These are phyloP conservation scores for Kalanchoe fedtschenkoi DNA, from an alignment of 164 flowering plant genomes.

Conservation along the genomic window DNA sequence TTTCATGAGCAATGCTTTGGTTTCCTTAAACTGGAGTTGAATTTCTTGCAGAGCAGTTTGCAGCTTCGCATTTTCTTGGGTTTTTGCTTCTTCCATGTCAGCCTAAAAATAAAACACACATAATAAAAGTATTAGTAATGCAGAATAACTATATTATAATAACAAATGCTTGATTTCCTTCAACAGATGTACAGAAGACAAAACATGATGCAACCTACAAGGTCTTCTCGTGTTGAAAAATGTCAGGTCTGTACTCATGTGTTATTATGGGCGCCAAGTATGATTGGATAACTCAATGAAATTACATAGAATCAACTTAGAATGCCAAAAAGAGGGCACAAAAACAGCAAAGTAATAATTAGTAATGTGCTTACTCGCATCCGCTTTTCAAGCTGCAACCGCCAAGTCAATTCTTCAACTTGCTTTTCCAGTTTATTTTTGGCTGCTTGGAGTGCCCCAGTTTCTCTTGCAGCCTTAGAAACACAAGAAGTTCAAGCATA, in stretches of 20 bases:
- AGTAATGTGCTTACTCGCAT: slow-evolving; percentile 52
- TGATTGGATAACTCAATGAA: not conserved
- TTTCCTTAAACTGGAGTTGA: slow-evolving; percentile 68
- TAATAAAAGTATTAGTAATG: not conserved
- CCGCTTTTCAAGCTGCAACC: slow-evolving; percentile 84
- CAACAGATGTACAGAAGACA: too few species aligned
- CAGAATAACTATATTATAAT: not conserved
- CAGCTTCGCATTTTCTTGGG: slow-evolving; percentile 74
- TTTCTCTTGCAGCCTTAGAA: slow-evolving; percentile 80
- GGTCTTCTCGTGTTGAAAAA: too few species aligned
- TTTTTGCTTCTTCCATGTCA: slow-evolving; percentile 84
- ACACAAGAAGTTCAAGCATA: not conserved
- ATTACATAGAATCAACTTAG: not conserved
- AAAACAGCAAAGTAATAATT: not conserved
- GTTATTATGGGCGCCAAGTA: not conserved
- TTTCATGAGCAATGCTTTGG: slow-evolving; percentile 50
- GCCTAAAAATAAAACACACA: slow-evolving; percentile 23
- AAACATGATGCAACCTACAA: too few species aligned
- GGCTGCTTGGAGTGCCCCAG: slow-evolving; percentile 98
- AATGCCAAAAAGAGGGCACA: not conserved
- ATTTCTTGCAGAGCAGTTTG: slow-evolving; percentile 72
- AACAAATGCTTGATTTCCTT: too few species aligned
- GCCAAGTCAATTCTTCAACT: slow-evolving; percentile 95
- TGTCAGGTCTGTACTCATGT: not conserved
- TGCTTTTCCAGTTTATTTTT: slow-evolving; percentile 95